These are phyloP conservation scores for Colletotrichum incanum DNA, from an alignment of 2,329 filamentous ascomycete species.

Conservation along the genomic window DNA sequence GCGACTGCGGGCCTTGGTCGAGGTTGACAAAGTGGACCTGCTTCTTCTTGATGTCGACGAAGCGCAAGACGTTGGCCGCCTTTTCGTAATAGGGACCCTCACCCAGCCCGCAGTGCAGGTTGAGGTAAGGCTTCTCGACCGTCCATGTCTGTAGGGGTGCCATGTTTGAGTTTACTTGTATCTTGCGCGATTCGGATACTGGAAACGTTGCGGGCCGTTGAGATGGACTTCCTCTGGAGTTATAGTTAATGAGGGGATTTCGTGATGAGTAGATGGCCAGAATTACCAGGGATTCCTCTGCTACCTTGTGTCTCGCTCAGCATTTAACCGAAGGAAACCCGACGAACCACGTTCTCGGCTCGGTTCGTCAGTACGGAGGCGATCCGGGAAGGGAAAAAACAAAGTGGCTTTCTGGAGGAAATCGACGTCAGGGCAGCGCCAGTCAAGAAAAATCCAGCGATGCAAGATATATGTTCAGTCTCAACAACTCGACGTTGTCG, in stretches of 20 bases:
- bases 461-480: background rate
- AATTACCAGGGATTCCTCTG: slow-evolving; percentile 17
- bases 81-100: slow-evolving; percentile 84
- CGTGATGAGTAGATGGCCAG: slow-evolving; percentile 28
- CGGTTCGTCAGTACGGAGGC: slow-evolving; percentile 10
- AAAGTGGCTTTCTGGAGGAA: background rate
- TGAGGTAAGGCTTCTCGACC: slow-evolving; percentile 70
- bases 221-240: background rate
- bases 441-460: background rate
- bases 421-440: slow-evolving; percentile 4
- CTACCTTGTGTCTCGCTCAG: slow-evolving; percentile 7
- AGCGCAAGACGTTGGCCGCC: slow-evolving; percentile 76
- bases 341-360: slow-evolving; percentile 18
- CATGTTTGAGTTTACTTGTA: slow-evolving; percentile 46
- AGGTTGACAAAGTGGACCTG: slow-evolving; percentile 82
- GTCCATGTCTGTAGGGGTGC: slow-evolving; percentile 65
- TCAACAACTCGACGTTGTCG: background rate
- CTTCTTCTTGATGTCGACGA: slow-evolving; percentile 87
- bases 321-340: slow-evolving; percentile 40
- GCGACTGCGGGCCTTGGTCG: slow-evolving; percentile 71
- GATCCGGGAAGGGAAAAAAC: background rate
- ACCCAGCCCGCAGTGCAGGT: slow-evolving; percentile 76
- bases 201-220: background rate
- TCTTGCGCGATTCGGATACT: background rate
- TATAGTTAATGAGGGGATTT: slow-evolving; percentile 18